Conservation (phyloP, 257 asterid species). For the Ilex asprella region DNA sequence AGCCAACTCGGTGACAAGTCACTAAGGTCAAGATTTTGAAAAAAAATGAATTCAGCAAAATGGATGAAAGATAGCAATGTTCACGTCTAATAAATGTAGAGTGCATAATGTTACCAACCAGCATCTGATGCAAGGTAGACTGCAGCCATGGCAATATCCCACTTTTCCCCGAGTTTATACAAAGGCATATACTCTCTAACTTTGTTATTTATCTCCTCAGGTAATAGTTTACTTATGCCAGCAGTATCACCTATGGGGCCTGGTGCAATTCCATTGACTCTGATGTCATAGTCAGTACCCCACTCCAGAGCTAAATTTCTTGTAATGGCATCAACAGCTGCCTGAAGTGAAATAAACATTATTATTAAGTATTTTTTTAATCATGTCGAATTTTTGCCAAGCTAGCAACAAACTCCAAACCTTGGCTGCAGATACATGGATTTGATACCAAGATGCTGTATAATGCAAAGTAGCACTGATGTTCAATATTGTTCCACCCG, state of each 20-base stretch:
- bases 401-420: slow-evolving; percentile 29
- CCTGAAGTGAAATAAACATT: slow-evolving; percentile 29
- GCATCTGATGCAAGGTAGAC: slow-evolving; percentile 80
- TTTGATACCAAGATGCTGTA: slow-evolving; percentile 89
- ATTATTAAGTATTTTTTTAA: background rate
- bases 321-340: slow-evolving; percentile 77
- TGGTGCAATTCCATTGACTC: slow-evolving; percentile 86
- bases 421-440: slow-evolving; percentile 93
- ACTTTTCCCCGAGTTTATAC: slow-evolving; percentile 70
- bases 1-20: background rate
- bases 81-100: background rate
- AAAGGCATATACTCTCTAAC: slow-evolving; percentile 42
- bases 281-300: slow-evolving; percentile 81
- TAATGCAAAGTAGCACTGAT: slow-evolving; percentile 89
- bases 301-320: slow-evolving; percentile 84
- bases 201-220: slow-evolving; percentile 47
- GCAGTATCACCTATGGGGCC: slow-evolving; percentile 81
- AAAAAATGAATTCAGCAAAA: background rate
- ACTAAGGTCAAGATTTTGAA: background rate
- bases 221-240: slow-evolving; percentile 69
- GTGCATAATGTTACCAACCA: slow-evolving; percentile 37
- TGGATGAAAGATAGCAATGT: background rate
- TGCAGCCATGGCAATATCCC: slow-evolving; percentile 95
- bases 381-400: background rate
- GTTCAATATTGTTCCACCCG: slow-evolving; percentile 74